These are phyloP conservation scores for Hymenoscyphus scutula DNA, from an alignment of 2,329 filamentous ascomycete species.

Conservation along the genomic window DNA sequence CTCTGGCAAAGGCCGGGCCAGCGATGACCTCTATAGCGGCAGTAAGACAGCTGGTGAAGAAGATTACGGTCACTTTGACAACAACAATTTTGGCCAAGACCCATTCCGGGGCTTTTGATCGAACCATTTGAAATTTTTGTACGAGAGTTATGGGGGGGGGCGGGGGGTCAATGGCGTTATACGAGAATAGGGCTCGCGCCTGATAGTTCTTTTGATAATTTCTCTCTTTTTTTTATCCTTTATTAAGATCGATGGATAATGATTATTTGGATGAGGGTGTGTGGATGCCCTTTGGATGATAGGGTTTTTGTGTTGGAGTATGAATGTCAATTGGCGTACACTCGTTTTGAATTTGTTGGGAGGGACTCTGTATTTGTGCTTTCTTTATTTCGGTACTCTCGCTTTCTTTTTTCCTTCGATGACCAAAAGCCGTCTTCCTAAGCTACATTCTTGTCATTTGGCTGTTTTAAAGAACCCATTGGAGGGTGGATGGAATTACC, in stretches of 20 bases:
- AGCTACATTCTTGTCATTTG: not conserved
- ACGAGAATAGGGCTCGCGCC: constrained; percentile 2
- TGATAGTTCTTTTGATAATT: not conserved
- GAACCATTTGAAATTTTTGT: not conserved
- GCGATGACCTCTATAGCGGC: constrained; percentile 49
- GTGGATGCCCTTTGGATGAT: no score
- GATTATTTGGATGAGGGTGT: no score
- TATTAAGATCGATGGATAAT: not conserved
- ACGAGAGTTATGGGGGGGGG: not conserved
- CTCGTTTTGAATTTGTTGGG: no score
- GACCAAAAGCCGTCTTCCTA: constrained; percentile 1
- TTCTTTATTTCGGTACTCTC: not conserved
- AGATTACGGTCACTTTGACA: constrained; percentile 44
- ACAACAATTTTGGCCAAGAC: constrained; percentile 51
- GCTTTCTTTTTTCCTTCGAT: not conserved
- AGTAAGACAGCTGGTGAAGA: constrained; percentile 51
- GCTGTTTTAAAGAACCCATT: not conserved
- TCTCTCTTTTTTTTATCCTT: not conserved
- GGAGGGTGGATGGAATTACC: not conserved
- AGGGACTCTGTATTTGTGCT: no score
- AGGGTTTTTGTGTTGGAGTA: no score
- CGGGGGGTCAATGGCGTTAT: not conserved
- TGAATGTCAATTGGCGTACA: no score
- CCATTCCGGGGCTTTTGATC: constrained; percentile 59
- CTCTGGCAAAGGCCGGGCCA: constrained; percentile 36